phyloP scores from a whole-genome alignment of 1,139 yeast species.

The Nadsonia starkeyi-henricii region DNA sequence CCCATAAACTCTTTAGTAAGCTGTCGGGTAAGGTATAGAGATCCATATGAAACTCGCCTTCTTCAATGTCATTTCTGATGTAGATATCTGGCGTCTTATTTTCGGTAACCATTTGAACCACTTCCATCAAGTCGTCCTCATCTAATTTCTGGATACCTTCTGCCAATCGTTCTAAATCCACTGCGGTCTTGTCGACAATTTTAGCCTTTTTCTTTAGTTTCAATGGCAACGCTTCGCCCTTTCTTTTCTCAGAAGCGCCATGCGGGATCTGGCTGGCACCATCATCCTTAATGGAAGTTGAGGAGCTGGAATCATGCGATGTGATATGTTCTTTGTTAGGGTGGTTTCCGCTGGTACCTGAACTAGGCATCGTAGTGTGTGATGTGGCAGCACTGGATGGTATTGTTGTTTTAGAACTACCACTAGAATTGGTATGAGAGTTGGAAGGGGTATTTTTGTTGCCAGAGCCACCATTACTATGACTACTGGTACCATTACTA shows the following conservation, averaged over 20 bases:
- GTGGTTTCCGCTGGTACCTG: background rate
- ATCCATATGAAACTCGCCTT: slow-evolving; percentile 96
- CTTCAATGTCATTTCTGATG: slow-evolving; percentile 88
- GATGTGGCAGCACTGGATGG: too few species aligned
- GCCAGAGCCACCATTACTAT: too few species aligned
- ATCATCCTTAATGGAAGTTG: background rate
- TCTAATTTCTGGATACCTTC: slow-evolving; percentile 75
- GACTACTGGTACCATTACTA: background rate
- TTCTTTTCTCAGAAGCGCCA: too few species aligned
- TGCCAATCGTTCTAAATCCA: slow-evolving; percentile 84
- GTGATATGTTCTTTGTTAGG: background rate
- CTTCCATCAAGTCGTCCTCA: slow-evolving; percentile 87
- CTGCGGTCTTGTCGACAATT: slow-evolving; percentile 41
- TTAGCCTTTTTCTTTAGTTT: slow-evolving; percentile 38
- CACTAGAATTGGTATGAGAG: background rate
- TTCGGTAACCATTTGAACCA: slow-evolving; percentile 96
- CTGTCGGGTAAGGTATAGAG: slow-evolving; percentile 87
- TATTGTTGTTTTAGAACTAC: too few species aligned
- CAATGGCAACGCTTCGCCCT: slow-evolving; percentile 6
- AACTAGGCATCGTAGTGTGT: background rate
- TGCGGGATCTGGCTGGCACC: too few species aligned
- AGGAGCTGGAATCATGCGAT: background rate
- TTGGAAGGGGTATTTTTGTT: background rate
- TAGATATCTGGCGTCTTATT: slow-evolving; percentile 93
- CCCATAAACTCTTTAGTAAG: slow-evolving; percentile 85